These are phyloP conservation scores for Lepidopterella palustris DNA, from an alignment of 495 filamentous ascomycete genomes.

Conservation along the genomic window DNA sequence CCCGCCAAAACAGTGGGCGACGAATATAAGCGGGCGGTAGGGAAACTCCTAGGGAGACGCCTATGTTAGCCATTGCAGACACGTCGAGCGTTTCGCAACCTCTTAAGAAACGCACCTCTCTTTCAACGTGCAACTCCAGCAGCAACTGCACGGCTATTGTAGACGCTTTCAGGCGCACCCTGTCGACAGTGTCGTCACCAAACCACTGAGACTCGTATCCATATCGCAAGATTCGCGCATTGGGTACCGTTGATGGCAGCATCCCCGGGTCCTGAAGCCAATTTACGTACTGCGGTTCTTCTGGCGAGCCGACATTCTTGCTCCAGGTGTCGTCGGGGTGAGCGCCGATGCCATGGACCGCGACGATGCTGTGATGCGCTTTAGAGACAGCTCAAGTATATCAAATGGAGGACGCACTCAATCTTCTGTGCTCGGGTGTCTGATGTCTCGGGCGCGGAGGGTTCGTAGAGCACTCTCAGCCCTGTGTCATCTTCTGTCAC, in stretches of 20 bases:
- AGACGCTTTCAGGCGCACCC: constrained; percentile 12
- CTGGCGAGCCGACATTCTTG: constrained; percentile 21
- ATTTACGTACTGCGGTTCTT: constrained; percentile 21
- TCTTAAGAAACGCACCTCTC: no score
- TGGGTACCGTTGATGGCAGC: constrained; percentile 19
- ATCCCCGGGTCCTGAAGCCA: constrained; percentile 22
- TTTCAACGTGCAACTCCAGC: not conserved
- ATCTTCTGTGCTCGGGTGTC: constrained; percentile 10
- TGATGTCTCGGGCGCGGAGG: constrained; percentile 13
- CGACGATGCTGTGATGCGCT: constrained; percentile 21
- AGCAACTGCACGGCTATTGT: constrained; percentile 12
- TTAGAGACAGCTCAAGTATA: not conserved
- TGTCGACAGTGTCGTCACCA: constrained; percentile 13
- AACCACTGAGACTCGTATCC: constrained; percentile 25
- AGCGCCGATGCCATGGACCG: constrained; percentile 28
- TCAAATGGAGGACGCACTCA: constrained; percentile 7
- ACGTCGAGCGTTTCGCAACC: no score
- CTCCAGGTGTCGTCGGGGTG: constrained; percentile 28
- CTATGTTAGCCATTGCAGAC: no score
- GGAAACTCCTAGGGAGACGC: constrained; percentile 9
- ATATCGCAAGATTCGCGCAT: constrained; percentile 29
- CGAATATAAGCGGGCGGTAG: constrained; percentile 12
- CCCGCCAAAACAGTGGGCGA: constrained; percentile 14
- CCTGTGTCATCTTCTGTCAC: constrained; percentile 18
- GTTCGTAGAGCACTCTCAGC: constrained; percentile 19